Evolutionary conservation across 2,329 filamentous ascomycete genomes (phyloP), one percentile per base, ranked within the genome.

Genomic region (Colletotrichum caudatum): DNA sequence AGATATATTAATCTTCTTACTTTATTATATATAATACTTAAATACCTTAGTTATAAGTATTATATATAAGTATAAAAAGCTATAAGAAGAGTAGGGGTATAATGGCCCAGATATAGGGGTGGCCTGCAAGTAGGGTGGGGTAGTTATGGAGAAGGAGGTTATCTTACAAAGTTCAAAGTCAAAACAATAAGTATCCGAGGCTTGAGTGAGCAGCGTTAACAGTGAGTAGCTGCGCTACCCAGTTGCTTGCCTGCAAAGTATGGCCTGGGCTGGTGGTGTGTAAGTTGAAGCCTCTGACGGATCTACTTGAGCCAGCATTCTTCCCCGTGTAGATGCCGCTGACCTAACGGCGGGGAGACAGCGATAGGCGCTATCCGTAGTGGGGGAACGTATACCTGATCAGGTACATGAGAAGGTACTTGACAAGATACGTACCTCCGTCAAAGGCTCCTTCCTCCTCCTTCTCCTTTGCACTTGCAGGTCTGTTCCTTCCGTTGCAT

Each of bases 401-500:
- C 2, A 57, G 9, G 44, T 58, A 59, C 44, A 18, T 46, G 23
- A 14, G 9, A 2, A 23, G 20, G 20, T 23, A 35, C 35, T 18
- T 44, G 41, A 2, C 41, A 18, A 39, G 37, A 18, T 18, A 33
- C 26, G 14, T 29, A 29, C 35, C 8, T 41, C 26, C 57, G 37
- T 35, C 35, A 20, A 39, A 8, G 23, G 23, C 53, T 57, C 33
- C 33, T 14, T 16, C 53, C 33, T 23, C 20, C 20, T n/a, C 33
- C 20, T 20, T 46, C 12, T 12, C 46, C 46, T 6, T 12, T 44
- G 20, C 53, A 56, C 6, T 12, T 44, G 20, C 53, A 56, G 33
- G 9, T 11, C 46, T 29, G 48, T 63, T 23, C 37, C 6, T 48
- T 26, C 60, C 48, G 41, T 64, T 64, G 58, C 69, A 63, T 68